Evolutionary conservation across 73 alveolate species (phyloP), one percentile per base, ranked within the genome.

Genomic region (Paramecium bursaria): DNA sequence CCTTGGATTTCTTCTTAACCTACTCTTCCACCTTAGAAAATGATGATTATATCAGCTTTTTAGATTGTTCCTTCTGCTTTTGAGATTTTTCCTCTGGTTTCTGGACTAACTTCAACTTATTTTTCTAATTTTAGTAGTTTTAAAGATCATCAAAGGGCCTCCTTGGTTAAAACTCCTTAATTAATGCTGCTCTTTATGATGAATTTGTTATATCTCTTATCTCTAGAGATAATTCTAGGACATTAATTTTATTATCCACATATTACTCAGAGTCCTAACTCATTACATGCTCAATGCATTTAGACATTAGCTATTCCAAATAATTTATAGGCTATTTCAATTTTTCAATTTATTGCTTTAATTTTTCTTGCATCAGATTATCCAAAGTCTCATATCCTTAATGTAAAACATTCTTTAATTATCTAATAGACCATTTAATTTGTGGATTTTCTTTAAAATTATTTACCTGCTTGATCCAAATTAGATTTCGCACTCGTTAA

Each of bases 61-160:
- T 39, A 21, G 19, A 19, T 4, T 33, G 17, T 7, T 39, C 50
- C 42, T 2, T 15, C 46, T 4, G 35, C 29, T 13, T 19, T 67
- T n/a, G n/a, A n/a, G n/a, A n/a, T n/a, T n/a, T n/a, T n/a, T n/a
- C n/a, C 50, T 67, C 44, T 25, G 19, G 19, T 42, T 67, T 4
- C 33, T 39, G 17, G 11, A 7, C 14, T 39, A 39, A 7, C 5
- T 5, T 39, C 11, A 11, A 5, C 13, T 9, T 33, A 17, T 31
- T n/a, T 2, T 31, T 39, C 27, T 42, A 39, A 21, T 67, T 46
- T 14, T 25, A 14, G 44, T 33, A 67, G 33, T 31, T 3, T 19
- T 67, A 39, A 7, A 67, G 5, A 67, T 67, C 60, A 67, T 67
- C 82, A 67, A 39, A 67, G 33, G 82, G 82, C 21, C 33, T 67